Percentiles rank a stretch among this genome's conserved stretches.
Conservation (phyloP, 345 rosid genomes). For the Linum usitatissimum region DNA sequence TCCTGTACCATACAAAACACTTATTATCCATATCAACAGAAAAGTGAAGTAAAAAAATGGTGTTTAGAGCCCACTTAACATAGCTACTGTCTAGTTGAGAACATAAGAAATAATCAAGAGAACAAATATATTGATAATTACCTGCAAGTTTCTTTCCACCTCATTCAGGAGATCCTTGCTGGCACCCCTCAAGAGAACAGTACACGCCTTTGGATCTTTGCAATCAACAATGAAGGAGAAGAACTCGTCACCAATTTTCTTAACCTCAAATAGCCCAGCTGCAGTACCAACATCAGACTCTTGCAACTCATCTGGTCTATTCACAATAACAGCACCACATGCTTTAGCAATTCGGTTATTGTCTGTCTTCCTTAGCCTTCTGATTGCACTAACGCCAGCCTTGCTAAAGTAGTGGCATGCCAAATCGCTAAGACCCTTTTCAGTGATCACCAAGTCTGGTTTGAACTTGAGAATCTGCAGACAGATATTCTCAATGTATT, state of each 20-base stretch:
- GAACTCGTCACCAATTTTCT: constrained; percentile 91
- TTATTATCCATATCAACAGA: background rate
- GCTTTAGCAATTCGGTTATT: constrained; percentile 95
- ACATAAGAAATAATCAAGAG: constrained; percentile 2
- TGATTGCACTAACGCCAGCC: constrained; percentile 89
- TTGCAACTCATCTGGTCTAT: constrained; percentile 89
- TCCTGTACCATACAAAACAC: constrained; percentile 34
- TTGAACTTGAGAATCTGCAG: constrained; percentile 76
- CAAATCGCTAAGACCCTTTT: constrained; percentile 95
- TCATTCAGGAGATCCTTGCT: constrained; percentile 95
- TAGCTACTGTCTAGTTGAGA: background rate
- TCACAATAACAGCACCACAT: constrained; percentile 89
- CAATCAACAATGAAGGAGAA: constrained; percentile 84
- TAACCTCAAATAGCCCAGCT: constrained; percentile 90
- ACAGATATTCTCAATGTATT: constrained; percentile 73
- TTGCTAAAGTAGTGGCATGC: constrained; percentile 89
- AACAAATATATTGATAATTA: constrained; percentile 6
- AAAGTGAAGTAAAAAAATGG: background rate
- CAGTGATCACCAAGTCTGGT: constrained; percentile 84
- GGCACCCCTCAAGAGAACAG: constrained; percentile 89
- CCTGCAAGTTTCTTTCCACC: constrained; percentile 98
- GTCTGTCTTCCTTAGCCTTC: constrained; percentile 87
- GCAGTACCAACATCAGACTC: constrained; percentile 95
- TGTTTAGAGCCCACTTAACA: too few relatives aligned
- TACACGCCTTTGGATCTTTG: constrained; percentile 91